Percentiles rank a stretch among this genome's conserved stretches.
phyloP scores from a whole-genome alignment of 768 basidiomycete species.

The Amanita rubescens region DNA sequence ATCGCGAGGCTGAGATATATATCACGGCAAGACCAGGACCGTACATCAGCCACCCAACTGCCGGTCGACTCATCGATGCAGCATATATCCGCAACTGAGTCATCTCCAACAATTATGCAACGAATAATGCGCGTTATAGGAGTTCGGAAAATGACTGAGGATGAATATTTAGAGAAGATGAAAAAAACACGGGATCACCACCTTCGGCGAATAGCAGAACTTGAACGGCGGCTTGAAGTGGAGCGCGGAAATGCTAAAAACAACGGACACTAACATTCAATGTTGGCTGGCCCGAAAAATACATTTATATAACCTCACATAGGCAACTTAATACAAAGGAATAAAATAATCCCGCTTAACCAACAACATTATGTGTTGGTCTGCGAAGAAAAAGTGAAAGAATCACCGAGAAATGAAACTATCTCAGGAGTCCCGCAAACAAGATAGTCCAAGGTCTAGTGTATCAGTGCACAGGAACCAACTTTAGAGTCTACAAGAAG shows the following conservation, averaged over 20 bases:
- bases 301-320: neutral
- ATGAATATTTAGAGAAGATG: conserved; percentile 60
- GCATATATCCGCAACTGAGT: neutral
- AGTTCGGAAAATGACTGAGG: conserved; percentile 54
- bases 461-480: neutral
- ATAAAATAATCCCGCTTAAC: too few species aligned
- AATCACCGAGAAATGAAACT: neutral
- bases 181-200: conserved; percentile 49
- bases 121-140: conserved; percentile 41
- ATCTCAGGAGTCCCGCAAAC: too few species aligned
- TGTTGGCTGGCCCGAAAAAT: neutral
- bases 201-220: conserved; percentile 47
- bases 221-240: conserved; percentile 34
- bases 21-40: conserved; percentile 15
- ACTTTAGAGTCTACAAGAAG: neutral
- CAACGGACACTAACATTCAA: conserved; percentile 11
- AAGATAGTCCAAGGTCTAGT: too few species aligned
- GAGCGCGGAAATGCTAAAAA: conserved; percentile 24
- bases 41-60: conserved; percentile 16
- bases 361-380: neutral
- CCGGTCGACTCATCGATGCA: conserved; percentile 4
- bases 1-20: conserved; percentile 54
- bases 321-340: neutral
- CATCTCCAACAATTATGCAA: conserved; percentile 23
- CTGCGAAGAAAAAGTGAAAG: neutral